phyloP scores from a whole-genome alignment of 495 filamentous ascomycete genomes.

The Lasiosphaeria miniovina region DNA sequence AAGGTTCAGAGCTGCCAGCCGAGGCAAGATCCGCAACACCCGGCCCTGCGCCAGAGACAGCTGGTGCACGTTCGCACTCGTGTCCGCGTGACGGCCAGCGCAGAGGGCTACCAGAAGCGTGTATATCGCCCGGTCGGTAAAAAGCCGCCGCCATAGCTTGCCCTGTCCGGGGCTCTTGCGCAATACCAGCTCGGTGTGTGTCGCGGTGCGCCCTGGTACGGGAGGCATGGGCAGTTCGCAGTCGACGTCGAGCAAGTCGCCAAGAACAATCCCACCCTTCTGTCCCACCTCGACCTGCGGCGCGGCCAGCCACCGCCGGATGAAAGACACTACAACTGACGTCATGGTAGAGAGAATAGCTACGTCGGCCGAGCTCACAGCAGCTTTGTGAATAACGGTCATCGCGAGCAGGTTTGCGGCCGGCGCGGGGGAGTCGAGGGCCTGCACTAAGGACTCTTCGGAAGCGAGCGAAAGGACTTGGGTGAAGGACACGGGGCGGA shows the following conservation, averaged over 20 bases:
- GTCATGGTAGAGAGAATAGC: slow-evolving; percentile 66
- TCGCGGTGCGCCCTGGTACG: slow-evolving; percentile 9
- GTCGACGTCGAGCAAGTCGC: slow-evolving; percentile 68
- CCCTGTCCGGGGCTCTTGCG: slow-evolving; percentile 56
- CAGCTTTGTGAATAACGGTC: slow-evolving; percentile 69
- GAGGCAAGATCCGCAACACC: slow-evolving; percentile 66
- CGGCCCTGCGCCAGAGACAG: slow-evolving; percentile 76
- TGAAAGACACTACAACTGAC: slow-evolving; percentile 56
- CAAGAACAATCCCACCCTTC: slow-evolving; percentile 62
- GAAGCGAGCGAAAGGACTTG: slow-evolving; percentile 52
- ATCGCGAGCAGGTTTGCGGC: slow-evolving; percentile 71
- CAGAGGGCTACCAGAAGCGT: slow-evolving; percentile 60
- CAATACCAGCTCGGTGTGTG: slow-evolving; percentile 30
- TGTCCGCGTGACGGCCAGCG: slow-evolving; percentile 44
- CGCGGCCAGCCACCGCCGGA: slow-evolving; percentile 70
- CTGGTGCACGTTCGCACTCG: slow-evolving; percentile 48
- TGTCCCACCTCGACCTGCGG: slow-evolving; percentile 70
- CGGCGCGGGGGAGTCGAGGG: slow-evolving; percentile 57
- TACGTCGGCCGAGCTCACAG: slow-evolving; percentile 55
- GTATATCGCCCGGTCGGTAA: slow-evolving; percentile 66
- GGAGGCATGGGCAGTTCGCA: slow-evolving; percentile 49
- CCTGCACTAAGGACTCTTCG: slow-evolving; percentile 50
- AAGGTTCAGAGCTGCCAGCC: slow-evolving; percentile 64
- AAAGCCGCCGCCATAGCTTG: slow-evolving; percentile 68
- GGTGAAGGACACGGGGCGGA: slow-evolving; percentile 49